These are phyloP conservation scores for Ceratobasidium sp. DNA, from an alignment of 1,284 basidiomycete genomes.

Conservation along the genomic window DNA sequence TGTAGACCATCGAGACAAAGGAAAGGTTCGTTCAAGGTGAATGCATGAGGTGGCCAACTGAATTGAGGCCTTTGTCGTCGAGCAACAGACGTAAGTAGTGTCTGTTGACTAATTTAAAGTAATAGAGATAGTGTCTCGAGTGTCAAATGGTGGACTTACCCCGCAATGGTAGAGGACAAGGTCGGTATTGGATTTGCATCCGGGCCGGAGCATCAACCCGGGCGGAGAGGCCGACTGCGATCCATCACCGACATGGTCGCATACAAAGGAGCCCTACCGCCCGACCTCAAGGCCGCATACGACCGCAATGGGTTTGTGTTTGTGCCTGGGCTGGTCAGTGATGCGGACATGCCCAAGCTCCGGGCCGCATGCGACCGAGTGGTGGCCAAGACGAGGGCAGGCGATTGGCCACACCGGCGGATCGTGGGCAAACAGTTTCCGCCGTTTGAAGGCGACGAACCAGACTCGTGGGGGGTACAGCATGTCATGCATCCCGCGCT, in stretches of 20 bases:
- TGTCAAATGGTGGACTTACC: not conserved
- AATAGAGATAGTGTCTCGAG: not conserved
- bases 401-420: slow-evolving; percentile 71
- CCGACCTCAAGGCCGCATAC: slow-evolving; percentile 52
- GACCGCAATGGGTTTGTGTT: slow-evolving; percentile 75
- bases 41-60: slow-evolving; percentile 13
- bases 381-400: slow-evolving; percentile 64
- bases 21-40: slow-evolving; percentile 1
- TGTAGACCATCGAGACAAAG: slow-evolving; percentile 65
- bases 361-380: slow-evolving; percentile 62
- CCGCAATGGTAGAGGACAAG: slow-evolving; percentile 13
- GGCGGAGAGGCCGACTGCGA: not conserved
- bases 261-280: slow-evolving; percentile 38
- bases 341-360: slow-evolving; percentile 55
- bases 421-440: slow-evolving; percentile 85
- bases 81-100: not conserved
- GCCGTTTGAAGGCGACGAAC: slow-evolving; percentile 64
- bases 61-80: slow-evolving; percentile 9
- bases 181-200: slow-evolving; percentile 13
- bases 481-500: slow-evolving; percentile 81
- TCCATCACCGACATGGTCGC: slow-evolving; percentile 42
- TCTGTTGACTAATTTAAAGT: not conserved
- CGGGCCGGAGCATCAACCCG: slow-evolving; percentile 1
- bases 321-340: slow-evolving; percentile 65
- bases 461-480: slow-evolving; percentile 82